Evolutionary conservation across 768 basidiomycete species (phyloP), one percentile per base, ranked within the genome.

Genomic region (Tricholoma terreum): DNA sequence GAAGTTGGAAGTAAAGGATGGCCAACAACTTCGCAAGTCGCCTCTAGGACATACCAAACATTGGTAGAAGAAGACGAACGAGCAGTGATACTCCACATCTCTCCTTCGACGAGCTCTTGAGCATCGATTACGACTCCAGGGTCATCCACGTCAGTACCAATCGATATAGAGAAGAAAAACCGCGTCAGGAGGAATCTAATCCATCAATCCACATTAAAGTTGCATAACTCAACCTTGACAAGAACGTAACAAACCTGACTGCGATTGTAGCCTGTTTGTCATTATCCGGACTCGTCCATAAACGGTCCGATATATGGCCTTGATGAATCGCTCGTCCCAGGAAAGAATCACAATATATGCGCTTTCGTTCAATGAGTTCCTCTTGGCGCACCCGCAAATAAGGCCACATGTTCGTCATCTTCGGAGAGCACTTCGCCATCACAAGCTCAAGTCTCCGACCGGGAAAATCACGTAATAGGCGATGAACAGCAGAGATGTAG

Each of bases 11-110:
- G 17, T 4, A 60, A 43, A 17, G 69, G 63, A 31, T 68, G 72
- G 0, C 87, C 88, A 54, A 90, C 78, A 31, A 86, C 84, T 63
- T 92, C 90, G 64, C 89, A 89, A 0, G 90, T 92, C 19, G 80
- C 66, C 58, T 88, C 87, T 1, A 92, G 70, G 24, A 89, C 83
- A 63, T 84, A 84, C 60, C 82, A 78, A 9, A 64, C 67, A 56
- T 79, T 72, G 19, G 59, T 66, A 11, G 61, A 57, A 1, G 57
- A 38, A 0, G 50, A 46, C 8, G 67, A 66, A 36, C 55, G 64
- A 10, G 78, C 63, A 17, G 74, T 72, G 36, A 91, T 67, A 17
- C 67, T 71, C 89, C 89, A 91, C 17, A 90, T 73, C 57, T 90
- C 85, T 14, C 72, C 75, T 22, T 70, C 55, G 24, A 86, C 74